Evolutionary conservation across 345 rosid species (phyloP), one percentile per base, ranked within the genome.

Genomic region (Hirschfeldia incana): DNA sequence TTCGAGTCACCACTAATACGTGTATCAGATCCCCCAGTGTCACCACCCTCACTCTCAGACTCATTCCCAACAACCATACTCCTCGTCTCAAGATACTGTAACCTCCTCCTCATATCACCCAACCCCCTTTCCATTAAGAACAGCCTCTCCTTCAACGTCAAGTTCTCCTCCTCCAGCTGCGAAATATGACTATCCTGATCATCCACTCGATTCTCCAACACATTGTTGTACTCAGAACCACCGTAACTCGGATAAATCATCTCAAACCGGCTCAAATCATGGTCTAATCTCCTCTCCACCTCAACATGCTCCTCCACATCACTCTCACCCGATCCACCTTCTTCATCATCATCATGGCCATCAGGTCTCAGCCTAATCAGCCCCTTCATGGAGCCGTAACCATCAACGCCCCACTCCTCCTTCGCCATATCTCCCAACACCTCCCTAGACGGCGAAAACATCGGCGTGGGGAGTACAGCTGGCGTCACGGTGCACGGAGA

Each of bases 351-450:
- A n/a, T 94, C 98, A 70, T 87, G 72, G 12, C 92, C 93, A 8
- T 88, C 89, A n/a, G 92, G 89, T 42, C 97, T 72, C 2, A 95
- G 83, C 85, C 98, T 83, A 67, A 95, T 95, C 84, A 93, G 59
- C 8, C 99, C 99, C 73, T 95, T 95, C 99, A 95, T 93, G 3
- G 98, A 91, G 15, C 99, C 99, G 73, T 95, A 95, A 15, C 99
- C 99, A 81, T 95, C 97, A 73, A 95, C 99, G 0, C 99, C 97
- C 97, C 98, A 95, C 65, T 95, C 97, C 81, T 95, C 98, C 84
- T 93, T 93, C 0, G 98, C 99, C 97, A 88, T 92, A 68, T 93
- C 99, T 21, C 94, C 99, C 70, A 95, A 81, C 0, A 93, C 91
- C 88, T 95, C 99, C 80, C 94, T 87, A 0, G 98, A 88, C 0